Percentiles rank a stretch among this genome's conserved stretches.
phyloP scores from a whole-genome alignment of 805 yeast genomes.

The Komagataella phaffii region DNA sequence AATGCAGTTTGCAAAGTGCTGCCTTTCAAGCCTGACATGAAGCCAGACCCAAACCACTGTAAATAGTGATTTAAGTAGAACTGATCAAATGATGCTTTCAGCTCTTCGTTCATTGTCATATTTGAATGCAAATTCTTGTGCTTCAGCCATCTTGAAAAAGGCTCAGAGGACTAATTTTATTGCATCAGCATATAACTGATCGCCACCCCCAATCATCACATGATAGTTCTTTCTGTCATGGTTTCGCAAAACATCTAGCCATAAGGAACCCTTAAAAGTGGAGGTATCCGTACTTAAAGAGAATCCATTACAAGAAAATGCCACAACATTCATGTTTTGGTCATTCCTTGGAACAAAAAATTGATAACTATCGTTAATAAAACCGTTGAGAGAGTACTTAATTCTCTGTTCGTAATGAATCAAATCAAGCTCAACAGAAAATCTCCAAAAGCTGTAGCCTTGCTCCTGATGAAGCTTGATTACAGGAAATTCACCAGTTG shows the following conservation, averaged over 20 bases:
- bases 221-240: constrained; percentile 59
- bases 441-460: constrained; percentile 55
- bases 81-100: constrained; percentile 39
- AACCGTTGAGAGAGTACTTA: constrained; percentile 44
- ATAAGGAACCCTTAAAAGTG: constrained; percentile 59
- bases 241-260: constrained; percentile 71
- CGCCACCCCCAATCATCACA: constrained; percentile 97
- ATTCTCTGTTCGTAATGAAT: constrained; percentile 42
- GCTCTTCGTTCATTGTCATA: constrained; percentile 28
- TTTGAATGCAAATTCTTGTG: constrained; percentile 32
- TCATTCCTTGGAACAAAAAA: constrained; percentile 55
- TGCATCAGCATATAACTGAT: constrained; percentile 83
- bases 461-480: constrained; percentile 25
- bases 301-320: constrained; percentile 87
- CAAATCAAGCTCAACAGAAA: constrained; percentile 36
- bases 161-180: constrained; percentile 45
- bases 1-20: constrained; percentile 51
- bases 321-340: constrained; percentile 69
- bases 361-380: constrained; percentile 26
- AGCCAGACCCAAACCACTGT: constrained; percentile 86
- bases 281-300: constrained; percentile 59
- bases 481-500: constrained; percentile 33
- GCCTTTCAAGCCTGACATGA: constrained; percentile 62
- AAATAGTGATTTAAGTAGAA: constrained; percentile 67
- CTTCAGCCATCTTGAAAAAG: constrained; percentile 49